These are phyloP conservation scores for Pythium periplocum DNA, from an alignment of 352 stramenopile genomes.

Conservation along the genomic window DNA sequence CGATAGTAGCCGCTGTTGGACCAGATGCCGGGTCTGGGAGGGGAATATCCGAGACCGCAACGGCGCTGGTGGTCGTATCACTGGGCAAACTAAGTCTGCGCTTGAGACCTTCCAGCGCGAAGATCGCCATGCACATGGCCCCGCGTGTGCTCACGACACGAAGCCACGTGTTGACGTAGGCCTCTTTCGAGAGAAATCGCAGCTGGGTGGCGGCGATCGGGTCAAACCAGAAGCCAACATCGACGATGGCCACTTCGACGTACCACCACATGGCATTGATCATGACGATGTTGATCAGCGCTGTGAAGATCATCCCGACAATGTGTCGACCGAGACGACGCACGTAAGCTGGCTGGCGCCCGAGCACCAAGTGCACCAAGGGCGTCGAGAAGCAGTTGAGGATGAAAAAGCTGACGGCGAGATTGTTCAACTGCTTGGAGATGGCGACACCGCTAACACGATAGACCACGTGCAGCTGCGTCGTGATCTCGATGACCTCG, in stretches of 20 bases:
- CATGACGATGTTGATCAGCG: conserved; percentile 6
- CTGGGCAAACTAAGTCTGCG: conserved; percentile 1
- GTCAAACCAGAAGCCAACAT: conserved; percentile 2
- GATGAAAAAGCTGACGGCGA: conserved; percentile 4
- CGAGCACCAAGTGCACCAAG: conserved; percentile 1
- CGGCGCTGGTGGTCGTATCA: background rate
- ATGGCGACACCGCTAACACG: conserved; percentile 6
- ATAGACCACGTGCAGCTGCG: conserved; percentile 6
- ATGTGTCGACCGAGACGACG: conserved; percentile 5
- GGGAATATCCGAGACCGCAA: background rate
- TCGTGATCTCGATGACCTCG: conserved; percentile 10
- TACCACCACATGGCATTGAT: conserved; percentile 2
- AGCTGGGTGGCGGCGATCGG: conserved; percentile 4
- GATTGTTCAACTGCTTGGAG: conserved; percentile 5
- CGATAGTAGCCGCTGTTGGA: no score
- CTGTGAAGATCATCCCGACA: conserved; percentile 4
- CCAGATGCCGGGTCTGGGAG: background rate
- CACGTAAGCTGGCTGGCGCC: background rate
- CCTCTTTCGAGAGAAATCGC: conserved; percentile 1
- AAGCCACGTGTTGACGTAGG: conserved; percentile 1
- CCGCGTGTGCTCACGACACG: conserved; percentile 6
- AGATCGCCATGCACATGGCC: conserved; percentile 5
- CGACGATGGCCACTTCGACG: background rate
- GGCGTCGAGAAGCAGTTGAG: conserved; percentile 10
- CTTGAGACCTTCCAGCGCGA: conserved; percentile 10